Evolutionary conservation across 2,329 filamentous ascomycete genomes (phyloP), one percentile per base, ranked within the genome.

Genomic region (Emmonsiellopsis sp.): DNA sequence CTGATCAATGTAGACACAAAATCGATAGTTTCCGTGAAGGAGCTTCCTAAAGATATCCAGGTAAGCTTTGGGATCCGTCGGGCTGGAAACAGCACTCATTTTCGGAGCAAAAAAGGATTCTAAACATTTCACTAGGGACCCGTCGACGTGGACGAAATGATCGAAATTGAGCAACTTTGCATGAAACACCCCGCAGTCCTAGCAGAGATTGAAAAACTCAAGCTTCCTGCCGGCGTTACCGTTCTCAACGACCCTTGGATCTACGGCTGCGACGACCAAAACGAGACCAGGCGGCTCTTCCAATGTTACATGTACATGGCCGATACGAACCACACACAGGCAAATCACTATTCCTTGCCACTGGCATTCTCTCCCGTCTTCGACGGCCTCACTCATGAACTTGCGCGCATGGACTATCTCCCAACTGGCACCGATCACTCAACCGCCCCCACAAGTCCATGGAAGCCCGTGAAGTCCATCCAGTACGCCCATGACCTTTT

Each of bases 341-440:
- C 79, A 42, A 86, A 85, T 62, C 82, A 87, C 64, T 87, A 87
- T 62, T 81, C 84, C 0, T 78, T 85, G 59, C 84, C 84, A 1
- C 70, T 86, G 1, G 75, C 79, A n/a, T 81, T 85, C 57, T 85
- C 82, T 1, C 84, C 84, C 0, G 83, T 87, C 16, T 73, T 89
- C 42, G 82, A 83, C 62, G 79, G 78, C 0, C 76, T 77, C 41
- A 81, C 76, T 1, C 79, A 80, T 70, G 80, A 84, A 62, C 76
- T 89, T 38, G 76, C 86, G 45, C 79, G 85, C 9, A 85, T 89
- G 58, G 85, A 89, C 62, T 74, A 80, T 54, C 67, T 89, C 3
- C 85, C 86, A 1, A 87, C 83, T 2, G 85, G 86, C 2, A 76
- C 73, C 5, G 84, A 86, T 64, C 76, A 79, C 53, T 79, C 76